These are phyloP conservation scores for Borovskyia barvae DNA, from an alignment of 208 protist species.

Conservation along the genomic window DNA sequence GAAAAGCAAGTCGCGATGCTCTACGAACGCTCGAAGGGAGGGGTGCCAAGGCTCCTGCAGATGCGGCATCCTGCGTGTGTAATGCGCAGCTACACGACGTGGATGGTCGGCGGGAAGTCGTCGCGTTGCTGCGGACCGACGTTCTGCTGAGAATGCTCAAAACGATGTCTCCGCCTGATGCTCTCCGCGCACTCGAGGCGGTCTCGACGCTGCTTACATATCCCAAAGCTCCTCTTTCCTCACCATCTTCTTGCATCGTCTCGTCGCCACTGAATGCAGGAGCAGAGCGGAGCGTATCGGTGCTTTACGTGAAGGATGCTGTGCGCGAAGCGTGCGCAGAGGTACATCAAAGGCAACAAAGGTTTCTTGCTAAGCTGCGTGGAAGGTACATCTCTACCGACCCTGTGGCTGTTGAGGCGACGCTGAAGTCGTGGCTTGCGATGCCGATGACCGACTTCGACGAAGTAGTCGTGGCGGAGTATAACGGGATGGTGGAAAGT, in stretches of 20 bases:
- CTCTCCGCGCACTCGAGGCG: slow-evolving; percentile 26
- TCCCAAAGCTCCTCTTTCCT: too few species aligned
- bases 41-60: too few species aligned
- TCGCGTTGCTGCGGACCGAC: slow-evolving; percentile 20
- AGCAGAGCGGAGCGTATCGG: background rate
- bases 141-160: slow-evolving; percentile 12
- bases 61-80: slow-evolving; percentile 7
- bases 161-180: slow-evolving; percentile 19
- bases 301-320: slow-evolving; percentile 45
- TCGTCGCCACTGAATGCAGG: too few species aligned
- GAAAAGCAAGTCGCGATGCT: slow-evolving; percentile 14
- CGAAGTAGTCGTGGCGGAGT: slow-evolving; percentile 25
- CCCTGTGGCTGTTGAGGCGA: slow-evolving; percentile 11
- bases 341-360: slow-evolving; percentile 35
- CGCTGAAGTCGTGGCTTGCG: slow-evolving; percentile 6
- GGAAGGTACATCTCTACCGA: slow-evolving; percentile 40
- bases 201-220: slow-evolving; percentile 6
- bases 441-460: background rate
- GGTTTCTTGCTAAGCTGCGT: slow-evolving; percentile 44
- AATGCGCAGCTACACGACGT: slow-evolving; percentile 15
- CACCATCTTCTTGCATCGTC: too few species aligned
- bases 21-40: slow-evolving; percentile 34
- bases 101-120: background rate
- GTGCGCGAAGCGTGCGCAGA: slow-evolving; percentile 17
- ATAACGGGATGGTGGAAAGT: slow-evolving; percentile 56